A percentile compares a stretch with the other conserved stretches of the same genome.
Conservation (phyloP, 805 yeast genomes). For the Saitoella complicata region DNA sequence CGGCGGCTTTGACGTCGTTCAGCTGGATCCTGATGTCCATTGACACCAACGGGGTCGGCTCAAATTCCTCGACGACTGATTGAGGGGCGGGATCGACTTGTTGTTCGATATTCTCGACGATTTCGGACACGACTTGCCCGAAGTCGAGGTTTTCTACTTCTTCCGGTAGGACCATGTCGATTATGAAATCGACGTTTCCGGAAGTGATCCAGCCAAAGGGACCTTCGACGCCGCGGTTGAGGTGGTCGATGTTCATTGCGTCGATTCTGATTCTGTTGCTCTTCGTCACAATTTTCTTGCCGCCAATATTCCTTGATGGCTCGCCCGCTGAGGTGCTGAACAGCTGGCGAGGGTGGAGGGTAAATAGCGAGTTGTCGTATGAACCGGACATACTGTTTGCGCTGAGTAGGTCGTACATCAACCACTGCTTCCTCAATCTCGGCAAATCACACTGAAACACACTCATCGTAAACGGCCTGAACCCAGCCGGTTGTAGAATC, state of each 20-base stretch:
- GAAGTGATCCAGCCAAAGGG: slow-evolving; percentile 94
- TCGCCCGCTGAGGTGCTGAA: slow-evolving; percentile 26
- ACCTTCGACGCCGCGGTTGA: slow-evolving; percentile 79
- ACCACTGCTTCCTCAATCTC: slow-evolving; percentile 77
- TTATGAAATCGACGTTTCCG: slow-evolving; percentile 86
- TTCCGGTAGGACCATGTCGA: slow-evolving; percentile 72
- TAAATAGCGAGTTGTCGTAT: slow-evolving; percentile 83
- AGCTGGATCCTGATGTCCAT: slow-evolving; percentile 66
- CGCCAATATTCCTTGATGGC: slow-evolving; percentile 17
- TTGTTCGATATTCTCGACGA: slow-evolving; percentile 17
- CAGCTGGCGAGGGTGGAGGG: slow-evolving; percentile 66
- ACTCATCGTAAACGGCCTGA: slow-evolving; percentile 73
- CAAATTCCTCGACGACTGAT: background rate
- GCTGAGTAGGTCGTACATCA: slow-evolving; percentile 70
- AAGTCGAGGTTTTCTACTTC: slow-evolving; percentile 36
- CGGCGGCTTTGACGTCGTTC: slow-evolving; percentile 73
- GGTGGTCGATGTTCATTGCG: slow-evolving; percentile 69
- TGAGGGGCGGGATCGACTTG: background rate
- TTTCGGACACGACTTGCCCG: slow-evolving; percentile 22
- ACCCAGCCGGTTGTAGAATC: slow-evolving; percentile 61
- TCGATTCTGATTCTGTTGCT: slow-evolving; percentile 66
- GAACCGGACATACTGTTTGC: slow-evolving; percentile 79
- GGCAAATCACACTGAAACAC: slow-evolving; percentile 76
- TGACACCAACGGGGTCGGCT: slow-evolving; percentile 24
- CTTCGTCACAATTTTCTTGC: slow-evolving; percentile 23